Evolutionary conservation across 129 eudicot genomes (phyloP).

Genomic region (Centaurea solstitialis): DNA sequence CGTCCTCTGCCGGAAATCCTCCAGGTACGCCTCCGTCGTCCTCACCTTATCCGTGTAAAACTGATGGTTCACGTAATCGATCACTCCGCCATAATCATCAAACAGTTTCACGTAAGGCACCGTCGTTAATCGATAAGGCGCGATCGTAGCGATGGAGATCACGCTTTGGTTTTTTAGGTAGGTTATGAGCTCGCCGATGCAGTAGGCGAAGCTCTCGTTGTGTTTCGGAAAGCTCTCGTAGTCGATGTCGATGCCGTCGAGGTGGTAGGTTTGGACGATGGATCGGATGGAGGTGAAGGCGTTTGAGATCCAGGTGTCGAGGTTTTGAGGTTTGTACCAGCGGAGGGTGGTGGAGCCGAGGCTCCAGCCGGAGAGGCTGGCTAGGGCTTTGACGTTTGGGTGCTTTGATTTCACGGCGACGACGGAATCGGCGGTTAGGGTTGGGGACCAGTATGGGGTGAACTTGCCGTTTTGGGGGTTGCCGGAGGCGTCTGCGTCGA

Average conservation of each 20-base stretch:
- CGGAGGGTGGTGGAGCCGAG: slow-evolving; percentile 42
- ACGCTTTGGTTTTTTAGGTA: slow-evolving; percentile 59
- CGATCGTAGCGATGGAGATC: slow-evolving; percentile 62
- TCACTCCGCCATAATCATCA: slow-evolving; percentile 28
- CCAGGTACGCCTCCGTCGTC: slow-evolving; percentile 44
- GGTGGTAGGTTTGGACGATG: slow-evolving; percentile 47
- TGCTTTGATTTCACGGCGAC: slow-evolving; percentile 42
- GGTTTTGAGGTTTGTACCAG: slow-evolving; percentile 58
- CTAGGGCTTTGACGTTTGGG: slow-evolving; percentile 72
- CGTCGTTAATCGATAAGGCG: slow-evolving; percentile 50
- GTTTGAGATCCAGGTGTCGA: slow-evolving; percentile 54
- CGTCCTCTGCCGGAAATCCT: slow-evolving; percentile 41
- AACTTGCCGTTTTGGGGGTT: slow-evolving; percentile 57
- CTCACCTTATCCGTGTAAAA: slow-evolving; percentile 69
- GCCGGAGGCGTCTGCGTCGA: slow-evolving; percentile 58
- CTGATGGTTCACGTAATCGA: slow-evolving; percentile 68
- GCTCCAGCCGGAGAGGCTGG: slow-evolving; percentile 91
- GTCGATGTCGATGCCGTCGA: slow-evolving; percentile 73
- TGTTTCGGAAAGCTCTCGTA: slow-evolving; percentile 60
- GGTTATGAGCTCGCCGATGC: slow-evolving; percentile 68
- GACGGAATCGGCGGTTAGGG: slow-evolving; percentile 55
- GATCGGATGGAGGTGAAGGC: slow-evolving; percentile 54
- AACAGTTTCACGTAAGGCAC: slow-evolving; percentile 38
- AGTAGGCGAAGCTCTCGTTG: slow-evolving; percentile 52
- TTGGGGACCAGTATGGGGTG: slow-evolving; percentile 61